Percentiles rank a stretch among this genome's conserved stretches.
phyloP scores from a whole-genome alignment of 129 eudicot species.

The Tagetes patula region DNA sequence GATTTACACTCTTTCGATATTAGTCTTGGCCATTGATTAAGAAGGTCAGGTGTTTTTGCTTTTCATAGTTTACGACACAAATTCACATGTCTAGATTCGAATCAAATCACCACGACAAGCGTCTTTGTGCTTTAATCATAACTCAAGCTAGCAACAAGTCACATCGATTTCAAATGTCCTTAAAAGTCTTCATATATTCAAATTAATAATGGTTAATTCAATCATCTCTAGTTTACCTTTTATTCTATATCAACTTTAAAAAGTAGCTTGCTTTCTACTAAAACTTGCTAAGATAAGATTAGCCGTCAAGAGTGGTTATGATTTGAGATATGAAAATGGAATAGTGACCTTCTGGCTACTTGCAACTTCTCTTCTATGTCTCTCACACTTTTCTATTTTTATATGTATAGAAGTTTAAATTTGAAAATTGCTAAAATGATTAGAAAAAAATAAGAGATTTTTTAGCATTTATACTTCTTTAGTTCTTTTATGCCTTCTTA shows the following conservation, averaged over 20 bases:
- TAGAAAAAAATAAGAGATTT: too few relatives aligned
- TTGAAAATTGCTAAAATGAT: too few relatives aligned
- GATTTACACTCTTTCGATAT: too few relatives aligned
- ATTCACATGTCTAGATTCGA: not conserved
- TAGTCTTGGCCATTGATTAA: too few relatives aligned
- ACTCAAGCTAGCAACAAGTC: not conserved
- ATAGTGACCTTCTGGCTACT: slow-evolving; percentile 28
- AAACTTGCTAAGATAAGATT: slow-evolving; percentile 19
- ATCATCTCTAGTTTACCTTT: not conserved
- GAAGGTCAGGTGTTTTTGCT: not conserved
- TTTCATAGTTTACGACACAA: not conserved
- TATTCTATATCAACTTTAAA: slow-evolving; percentile 13
- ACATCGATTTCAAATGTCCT: not conserved
- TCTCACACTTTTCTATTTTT: not conserved
- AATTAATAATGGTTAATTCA: slow-evolving; percentile 1
- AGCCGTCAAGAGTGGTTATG: slow-evolving; percentile 35
- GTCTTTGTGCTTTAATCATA: not conserved
- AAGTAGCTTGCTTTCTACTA: slow-evolving; percentile 6
- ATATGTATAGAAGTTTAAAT: too few relatives aligned
- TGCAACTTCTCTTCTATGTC: slow-evolving; percentile 15
- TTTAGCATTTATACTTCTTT: too few relatives aligned
- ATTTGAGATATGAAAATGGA: slow-evolving; percentile 16
- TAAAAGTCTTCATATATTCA: not conserved
- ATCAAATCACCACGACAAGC: not conserved
- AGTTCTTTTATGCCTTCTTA: too few relatives aligned